Base-by-base conservation (phyloP, 305 asterid genomes). In the Fraxinus sp. region DNA sequence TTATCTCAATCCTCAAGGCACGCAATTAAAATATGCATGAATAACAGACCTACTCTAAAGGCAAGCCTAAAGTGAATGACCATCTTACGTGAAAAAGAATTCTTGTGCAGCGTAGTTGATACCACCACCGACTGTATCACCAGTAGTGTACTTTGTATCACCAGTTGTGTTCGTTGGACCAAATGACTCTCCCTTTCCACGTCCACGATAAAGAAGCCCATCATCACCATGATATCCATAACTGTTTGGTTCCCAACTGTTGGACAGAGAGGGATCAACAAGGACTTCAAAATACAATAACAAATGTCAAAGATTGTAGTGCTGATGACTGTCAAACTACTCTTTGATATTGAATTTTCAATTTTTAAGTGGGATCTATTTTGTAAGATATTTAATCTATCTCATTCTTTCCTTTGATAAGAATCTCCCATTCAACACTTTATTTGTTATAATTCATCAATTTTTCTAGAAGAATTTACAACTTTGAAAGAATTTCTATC, bases 171-270 rank as follows among this genome's bases (percentile, higher is more conserved):
- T 94, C 32, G 94, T 90, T 74, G 99, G 97, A 70, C 99, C 98
- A 87, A 96, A 94, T 10, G 89, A 22, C 72, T 94, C 99, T 84
- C 98, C 98, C 79, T 91, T 94, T 76, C 90, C 98, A 62, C 88
- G 95, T 74, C 99, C 99, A 81, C 90, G 97, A 83, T 92, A 94
- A 73, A 96, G 94, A 74, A 88, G 85, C 26, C 98, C 98, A 84
- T 94, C 97, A 83, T 92, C 98, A 39, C 98, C 99, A 84, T 91
- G 98, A 91, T 96, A 96, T 77, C 99, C 99, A 24, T 85, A 93
- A 86, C 97, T 96, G 88, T 94, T 93, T 74, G 95, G 86, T 83
- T 94, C 98, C 98, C 97, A 96, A 68, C 99, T 96, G 93, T 81
- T 68, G 79, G 62, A 84, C 37, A 46, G 5, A 85, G 78, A 84